Percentiles rank a stretch among this genome's conserved stretches.
Conservation (phyloP, 805 yeast species). For the Tetrapisispora phaffii region DNA sequence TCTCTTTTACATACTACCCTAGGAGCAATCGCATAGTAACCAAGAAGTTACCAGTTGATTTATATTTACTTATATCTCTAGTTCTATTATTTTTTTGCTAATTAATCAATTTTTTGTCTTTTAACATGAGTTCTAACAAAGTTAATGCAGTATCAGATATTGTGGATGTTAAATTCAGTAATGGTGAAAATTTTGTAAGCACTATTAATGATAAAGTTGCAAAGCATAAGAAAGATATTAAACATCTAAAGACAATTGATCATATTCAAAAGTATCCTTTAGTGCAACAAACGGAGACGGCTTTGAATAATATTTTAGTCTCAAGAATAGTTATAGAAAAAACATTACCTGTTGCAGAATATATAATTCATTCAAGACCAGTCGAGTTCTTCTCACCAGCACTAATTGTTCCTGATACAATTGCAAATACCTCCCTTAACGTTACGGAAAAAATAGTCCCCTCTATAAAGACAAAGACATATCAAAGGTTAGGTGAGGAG, state of each 20-base stretch:
- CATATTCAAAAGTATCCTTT: constrained; percentile 43
- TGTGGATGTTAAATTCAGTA: neutral
- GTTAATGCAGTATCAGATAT: neutral
- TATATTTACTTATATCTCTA: neutral
- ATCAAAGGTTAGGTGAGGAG: constrained; percentile 39
- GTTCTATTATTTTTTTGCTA: neutral
- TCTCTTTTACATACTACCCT: too few species aligned
- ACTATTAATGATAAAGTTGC: neutral
- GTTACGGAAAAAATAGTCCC: constrained; percentile 54
- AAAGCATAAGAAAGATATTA: neutral
- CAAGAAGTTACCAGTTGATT: neutral
- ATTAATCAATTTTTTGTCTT: neutral
- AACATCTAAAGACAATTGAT: constrained; percentile 26
- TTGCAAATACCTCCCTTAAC: constrained; percentile 46
- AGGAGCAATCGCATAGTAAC: neutral
- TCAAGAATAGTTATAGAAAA: constrained; percentile 29
- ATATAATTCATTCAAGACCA: constrained; percentile 23
- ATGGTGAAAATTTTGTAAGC: neutral
- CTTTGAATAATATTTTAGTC: constrained; percentile 30
- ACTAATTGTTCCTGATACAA: constrained; percentile 39
- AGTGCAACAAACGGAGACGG: constrained; percentile 33
- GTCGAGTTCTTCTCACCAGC: constrained; percentile 36
- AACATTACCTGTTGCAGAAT: constrained; percentile 26
- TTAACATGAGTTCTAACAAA: neutral
- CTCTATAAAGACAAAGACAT: constrained; percentile 43